These are phyloP conservation scores for Ceratocystis huliohia DNA, from an alignment of 2,329 filamentous ascomycete species.

Conservation along the genomic window DNA sequence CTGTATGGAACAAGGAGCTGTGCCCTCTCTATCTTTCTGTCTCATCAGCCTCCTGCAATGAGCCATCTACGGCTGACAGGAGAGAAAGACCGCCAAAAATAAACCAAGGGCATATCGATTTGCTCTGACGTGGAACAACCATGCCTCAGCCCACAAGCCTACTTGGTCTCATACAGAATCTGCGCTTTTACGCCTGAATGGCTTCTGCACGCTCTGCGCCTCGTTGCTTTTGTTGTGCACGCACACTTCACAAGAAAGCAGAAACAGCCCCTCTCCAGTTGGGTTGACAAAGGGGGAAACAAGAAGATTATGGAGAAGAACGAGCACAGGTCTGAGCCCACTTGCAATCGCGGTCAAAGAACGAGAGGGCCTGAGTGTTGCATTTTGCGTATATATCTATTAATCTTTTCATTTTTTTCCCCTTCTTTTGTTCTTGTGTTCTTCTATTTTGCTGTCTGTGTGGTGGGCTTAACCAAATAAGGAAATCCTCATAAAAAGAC, in stretches of 20 bases:
- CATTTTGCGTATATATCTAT: no score
- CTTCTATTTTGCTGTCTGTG: not conserved
- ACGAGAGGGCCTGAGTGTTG: not conserved
- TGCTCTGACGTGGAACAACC: not conserved
- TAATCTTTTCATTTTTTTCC: not conserved
- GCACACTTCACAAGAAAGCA: not conserved
- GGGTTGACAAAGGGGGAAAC: not conserved
- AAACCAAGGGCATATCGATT: not conserved
- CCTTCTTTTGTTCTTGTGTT: not conserved
- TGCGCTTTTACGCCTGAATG: not conserved
- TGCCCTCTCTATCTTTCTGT: no score
- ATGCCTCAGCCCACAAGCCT: not conserved
- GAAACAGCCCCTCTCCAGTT: no score
- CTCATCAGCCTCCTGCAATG: no score
- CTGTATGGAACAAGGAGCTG: no score
- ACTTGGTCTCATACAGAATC: not conserved
- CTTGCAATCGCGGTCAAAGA: no score
- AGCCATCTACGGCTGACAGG: not conserved
- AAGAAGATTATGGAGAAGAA: not conserved
- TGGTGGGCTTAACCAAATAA: not conserved
- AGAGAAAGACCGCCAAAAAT: not conserved
- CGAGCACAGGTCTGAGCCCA: no score
- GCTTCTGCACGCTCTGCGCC: constrained; percentile 1
- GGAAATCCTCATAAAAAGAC: not conserved
- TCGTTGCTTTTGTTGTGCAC: not conserved